These are phyloP conservation scores for Diaporthe ampelina DNA, from an alignment of 2,329 filamentous ascomycete genomes.

Conservation along the genomic window DNA sequence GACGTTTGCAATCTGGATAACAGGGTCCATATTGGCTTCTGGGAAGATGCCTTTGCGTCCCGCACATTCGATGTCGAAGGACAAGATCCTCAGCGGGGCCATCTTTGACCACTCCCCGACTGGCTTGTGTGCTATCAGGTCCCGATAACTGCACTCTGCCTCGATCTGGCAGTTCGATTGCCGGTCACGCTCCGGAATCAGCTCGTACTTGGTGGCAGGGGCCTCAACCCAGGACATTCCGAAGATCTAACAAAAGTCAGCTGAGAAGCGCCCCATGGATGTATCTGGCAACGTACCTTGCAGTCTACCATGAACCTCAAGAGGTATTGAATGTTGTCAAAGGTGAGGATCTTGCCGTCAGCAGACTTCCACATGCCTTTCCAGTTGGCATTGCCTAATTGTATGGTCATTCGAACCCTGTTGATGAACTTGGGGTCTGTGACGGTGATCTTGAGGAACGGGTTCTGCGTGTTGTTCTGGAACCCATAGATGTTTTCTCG, in stretches of 20 bases:
- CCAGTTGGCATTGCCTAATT: constrained; percentile 85
- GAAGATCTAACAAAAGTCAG: constrained; percentile 69
- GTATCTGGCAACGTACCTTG: constrained; percentile 65
- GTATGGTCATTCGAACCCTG: constrained; percentile 81
- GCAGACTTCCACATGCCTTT: constrained; percentile 87
- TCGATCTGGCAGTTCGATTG: constrained; percentile 98
- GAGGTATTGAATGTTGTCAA: constrained; percentile 96
- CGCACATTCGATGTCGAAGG: constrained; percentile 99
- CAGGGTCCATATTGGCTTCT: constrained; percentile 89
- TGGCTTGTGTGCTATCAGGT: constrained; percentile 88
- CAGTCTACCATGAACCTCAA: constrained; percentile 98
- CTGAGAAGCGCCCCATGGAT: not conserved
- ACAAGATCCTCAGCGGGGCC: constrained; percentile 91
- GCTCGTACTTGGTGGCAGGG: constrained; percentile 78
- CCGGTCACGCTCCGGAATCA: constrained; percentile 75
- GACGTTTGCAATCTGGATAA: constrained; percentile 98
- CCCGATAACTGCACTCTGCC: constrained; percentile 83
- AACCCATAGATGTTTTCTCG: constrained; percentile 95
- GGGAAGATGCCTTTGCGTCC: constrained; percentile 98
- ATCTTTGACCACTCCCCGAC: constrained; percentile 98
- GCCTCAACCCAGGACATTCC: constrained; percentile 99
- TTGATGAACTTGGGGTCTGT: constrained; percentile 89
- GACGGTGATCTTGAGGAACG: constrained; percentile 94
- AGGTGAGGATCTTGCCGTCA: constrained; percentile 84
- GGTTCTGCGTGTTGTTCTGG: constrained; percentile 91